Base-by-base conservation (phyloP, 192 early-diverging fungal species). In the Tieghemiomyces parasiticus region DNA sequence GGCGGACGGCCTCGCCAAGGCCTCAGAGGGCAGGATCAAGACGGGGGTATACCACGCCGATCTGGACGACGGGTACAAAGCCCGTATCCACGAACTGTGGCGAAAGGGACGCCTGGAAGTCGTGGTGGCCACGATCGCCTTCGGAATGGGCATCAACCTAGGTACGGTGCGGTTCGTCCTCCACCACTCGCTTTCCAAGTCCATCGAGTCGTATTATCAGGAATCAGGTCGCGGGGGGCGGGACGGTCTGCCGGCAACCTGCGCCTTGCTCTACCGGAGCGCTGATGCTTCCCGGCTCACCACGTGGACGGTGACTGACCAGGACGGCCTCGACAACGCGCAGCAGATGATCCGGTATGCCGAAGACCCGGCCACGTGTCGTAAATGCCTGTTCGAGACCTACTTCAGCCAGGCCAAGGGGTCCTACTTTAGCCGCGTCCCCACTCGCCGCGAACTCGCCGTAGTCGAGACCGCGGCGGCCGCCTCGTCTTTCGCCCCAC, bases 151-250 rank as follows among this genome's bases (percentile, higher is more conserved):
- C 38, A 75, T 79, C 60, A 71, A 77, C 48, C 47, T 67, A 46
- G 70, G 69, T 0, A 65, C 73, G 25, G 78, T 79, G 25, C 68
- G 71, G 42, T 79, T 73, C 58, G 78, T 79, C 19, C 60, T 64
- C 3, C 78, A 79, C 54, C 65, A 62, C 25, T 70, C 72, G 1
- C 68, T 67, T 22, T 72, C 78, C 3, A 72, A 73, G 65, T 65
- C 70, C 10, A 58, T 76, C 20, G 78, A 79, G 50, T 66, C 77
- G 25, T 85, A 85, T 64, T 88, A 88, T 63, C 84, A 88, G 64
- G 86, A 88, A 50, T 77, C 77, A 9, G 86, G 86, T 0, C 75
- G 86, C 22, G 86, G 84, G 32, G 86, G 86, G 29, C 67, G 85
- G 24, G 87, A 89, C 58, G 87, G 87, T 1, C 26, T 70, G 35